Percentiles rank a stretch among this genome's conserved stretches.
These are phyloP conservation scores for Ilyonectria mors-panacis DNA, from an alignment of 2,329 filamentous ascomycete species.

Conservation along the genomic window DNA sequence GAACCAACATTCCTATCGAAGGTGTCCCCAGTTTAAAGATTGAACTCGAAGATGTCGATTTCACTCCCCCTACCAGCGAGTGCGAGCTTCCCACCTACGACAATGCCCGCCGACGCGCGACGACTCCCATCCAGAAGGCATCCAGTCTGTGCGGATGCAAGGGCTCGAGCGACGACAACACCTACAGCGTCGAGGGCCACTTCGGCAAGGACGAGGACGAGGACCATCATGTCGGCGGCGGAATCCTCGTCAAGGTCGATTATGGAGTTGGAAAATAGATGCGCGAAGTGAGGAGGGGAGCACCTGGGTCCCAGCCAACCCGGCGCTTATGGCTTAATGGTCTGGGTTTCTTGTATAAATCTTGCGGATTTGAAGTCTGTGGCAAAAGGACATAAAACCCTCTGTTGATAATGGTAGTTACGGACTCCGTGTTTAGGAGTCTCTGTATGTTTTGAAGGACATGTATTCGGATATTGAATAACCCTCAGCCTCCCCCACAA, in stretches of 20 bases:
- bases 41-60: slow-evolving; percentile 53
- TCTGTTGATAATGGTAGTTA: slow-evolving; percentile 22
- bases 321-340: not conserved
- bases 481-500: not conserved
- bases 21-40: slow-evolving; percentile 54
- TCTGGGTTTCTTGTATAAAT: slow-evolving; percentile 23
- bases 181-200: not conserved
- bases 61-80: slow-evolving; percentile 44
- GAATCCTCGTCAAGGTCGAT: not conserved
- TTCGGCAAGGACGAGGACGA: not conserved
- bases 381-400: slow-evolving; percentile 12
- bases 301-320: not conserved
- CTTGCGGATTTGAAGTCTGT: slow-evolving; percentile 12
- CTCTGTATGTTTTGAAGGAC: not conserved
- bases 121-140: slow-evolving; percentile 17
- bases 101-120: slow-evolving; percentile 34
- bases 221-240: not conserved
- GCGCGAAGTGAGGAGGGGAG: not conserved
- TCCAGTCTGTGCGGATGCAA: slow-evolving; percentile 18
- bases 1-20: slow-evolving; percentile 45
- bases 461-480: slow-evolving; percentile 15
- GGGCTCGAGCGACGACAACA: not conserved
- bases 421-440: not conserved
- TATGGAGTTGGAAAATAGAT: not conserved
- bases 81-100: slow-evolving; percentile 50